phyloP scores from a whole-genome alignment of 768 basidiomycete species.

The Leccinum truebloodii region DNA sequence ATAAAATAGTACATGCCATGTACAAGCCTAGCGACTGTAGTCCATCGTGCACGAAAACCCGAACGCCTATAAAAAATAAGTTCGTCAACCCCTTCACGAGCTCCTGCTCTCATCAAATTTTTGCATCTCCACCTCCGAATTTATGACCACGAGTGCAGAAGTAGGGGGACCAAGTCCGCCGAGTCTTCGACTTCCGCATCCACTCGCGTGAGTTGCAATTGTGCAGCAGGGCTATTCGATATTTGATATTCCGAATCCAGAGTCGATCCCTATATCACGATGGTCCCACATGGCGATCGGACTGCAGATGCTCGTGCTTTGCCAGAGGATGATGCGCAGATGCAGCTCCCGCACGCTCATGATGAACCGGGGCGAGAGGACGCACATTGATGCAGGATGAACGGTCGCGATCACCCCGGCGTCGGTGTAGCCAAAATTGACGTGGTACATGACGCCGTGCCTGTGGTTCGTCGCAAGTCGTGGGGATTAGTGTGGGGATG shows the following conservation, averaged over 20 bases:
- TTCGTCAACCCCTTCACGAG: not conserved
- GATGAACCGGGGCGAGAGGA: slow-evolving; percentile 21
- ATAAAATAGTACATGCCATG: too few relatives aligned
- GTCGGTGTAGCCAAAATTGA: slow-evolving; percentile 6
- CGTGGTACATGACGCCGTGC: slow-evolving; percentile 10
- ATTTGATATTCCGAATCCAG: slow-evolving; percentile 16
- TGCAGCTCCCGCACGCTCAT: slow-evolving; percentile 18
- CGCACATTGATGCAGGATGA: slow-evolving; percentile 2
- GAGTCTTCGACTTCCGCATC: not conserved
- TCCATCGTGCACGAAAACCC: too few relatives aligned
- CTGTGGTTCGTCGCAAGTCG: slow-evolving; percentile 2
- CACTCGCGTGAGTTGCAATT: not conserved
- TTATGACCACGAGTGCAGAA: not conserved
- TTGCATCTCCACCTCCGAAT: not conserved
- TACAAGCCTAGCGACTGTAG: too few relatives aligned
- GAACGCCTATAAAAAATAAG: not conserved
- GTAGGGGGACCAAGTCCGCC: not conserved
- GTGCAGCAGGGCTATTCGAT: not conserved
- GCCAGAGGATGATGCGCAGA: not conserved
- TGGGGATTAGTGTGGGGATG: too few relatives aligned
- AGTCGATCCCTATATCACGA: slow-evolving; percentile 5
- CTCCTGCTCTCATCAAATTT: not conserved
- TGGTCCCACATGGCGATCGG: not conserved
- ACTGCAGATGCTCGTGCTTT: too few relatives aligned
- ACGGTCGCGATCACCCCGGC: not conserved